Evolutionary conservation across 306 rosid genomes (phyloP), one percentile per base, ranked within the genome.

Genomic region (Prinsepia uniflora): DNA sequence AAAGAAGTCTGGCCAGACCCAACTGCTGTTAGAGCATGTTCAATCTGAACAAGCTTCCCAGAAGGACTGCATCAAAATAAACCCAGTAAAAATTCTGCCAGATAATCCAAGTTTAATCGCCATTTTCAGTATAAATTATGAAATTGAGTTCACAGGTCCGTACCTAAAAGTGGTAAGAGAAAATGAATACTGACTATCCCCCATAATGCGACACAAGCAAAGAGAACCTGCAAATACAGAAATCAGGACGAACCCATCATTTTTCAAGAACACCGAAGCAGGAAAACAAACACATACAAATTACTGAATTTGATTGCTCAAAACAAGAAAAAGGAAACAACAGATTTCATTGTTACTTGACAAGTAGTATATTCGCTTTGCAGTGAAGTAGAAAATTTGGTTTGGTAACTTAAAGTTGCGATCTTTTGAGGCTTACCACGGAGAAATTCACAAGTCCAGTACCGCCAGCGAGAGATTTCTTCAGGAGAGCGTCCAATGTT

Each of bases 41-140:
- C 96, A 83, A 89, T 89, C 86, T 87, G 92, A 74, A 83, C 92
- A 62, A 89, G 96, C 84, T 89, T 87, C 19, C 96, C 90, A 44
- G 92, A 87, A 71, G 92, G 92, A 63, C 96, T 87, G 89, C 36
- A 61, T 34, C 20, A 65, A 63, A 61, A 71, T 1, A 10, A 19
- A 41, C 17, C 36, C 36, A 30, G n/a, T 39, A 6, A 39, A 17
- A 61, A 61, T 40, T 40, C 39, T 61, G 20, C 45, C 12, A 19
- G 5, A 53, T 17, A 61, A 42, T 47, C 13, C 45, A 40, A 24
- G 8, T 39, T 22, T 13, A 61, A 14, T 9, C 7, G 8, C 36
- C 36, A 15, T 30, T 6, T 34, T 1, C 6, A 59, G 10, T 8
- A 18, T 22, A 20, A 19, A 58, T 5, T 50, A n/a, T 30, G 15